These are phyloP conservation scores for Magnusiomyces suaveolens DNA, from an alignment of 1,139 yeast species.

Conservation along the genomic window DNA sequence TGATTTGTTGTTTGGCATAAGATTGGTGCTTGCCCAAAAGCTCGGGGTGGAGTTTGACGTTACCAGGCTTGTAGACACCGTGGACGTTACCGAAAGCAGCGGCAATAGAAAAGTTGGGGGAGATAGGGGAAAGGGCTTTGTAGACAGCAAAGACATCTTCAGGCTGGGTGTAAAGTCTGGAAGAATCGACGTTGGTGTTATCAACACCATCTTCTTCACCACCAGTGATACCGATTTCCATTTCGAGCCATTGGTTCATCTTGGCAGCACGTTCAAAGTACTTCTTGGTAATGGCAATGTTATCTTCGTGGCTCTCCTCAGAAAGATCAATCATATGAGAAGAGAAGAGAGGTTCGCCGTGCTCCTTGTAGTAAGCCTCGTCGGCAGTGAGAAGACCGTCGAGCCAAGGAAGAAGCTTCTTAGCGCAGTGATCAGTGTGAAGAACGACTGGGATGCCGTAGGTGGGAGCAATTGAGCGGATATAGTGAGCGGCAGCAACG, in stretches of 20 bases:
- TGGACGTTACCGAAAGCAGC: slow-evolving; percentile 99
- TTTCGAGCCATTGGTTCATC: slow-evolving; percentile 96
- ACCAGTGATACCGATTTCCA: slow-evolving; percentile 99
- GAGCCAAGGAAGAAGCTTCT: slow-evolving; percentile 95
- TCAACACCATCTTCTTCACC: slow-evolving; percentile 99
- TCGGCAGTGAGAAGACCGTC: slow-evolving; percentile 97
- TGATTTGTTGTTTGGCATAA: slow-evolving; percentile 55
- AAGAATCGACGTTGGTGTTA: slow-evolving; percentile 87
- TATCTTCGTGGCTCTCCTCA: slow-evolving; percentile 92
- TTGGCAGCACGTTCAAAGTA: slow-evolving; percentile 92
- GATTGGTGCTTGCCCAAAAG: slow-evolving; percentile 93
- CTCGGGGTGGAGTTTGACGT: slow-evolving; percentile 86
- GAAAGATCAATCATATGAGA: slow-evolving; percentile 98
- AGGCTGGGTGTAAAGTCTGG: slow-evolving; percentile 85
- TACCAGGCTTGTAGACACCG: slow-evolving; percentile 99
- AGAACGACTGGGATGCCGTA: slow-evolving; percentile 94
- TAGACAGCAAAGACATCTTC: slow-evolving; percentile 89
- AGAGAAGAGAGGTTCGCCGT: slow-evolving; percentile 94
- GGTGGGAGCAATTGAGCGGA: slow-evolving; percentile 91
- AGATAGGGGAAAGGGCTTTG: slow-evolving; percentile 81
- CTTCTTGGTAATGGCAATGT: slow-evolving; percentile 88
- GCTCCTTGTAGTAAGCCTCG: slow-evolving; percentile 74
- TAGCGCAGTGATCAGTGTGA: slow-evolving; percentile 99
- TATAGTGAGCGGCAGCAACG: slow-evolving; percentile 96
- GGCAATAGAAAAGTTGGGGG: slow-evolving; percentile 98